Conservation (phyloP, 176 grass and related monocot species). For the Alloteropsis semialata region DNA sequence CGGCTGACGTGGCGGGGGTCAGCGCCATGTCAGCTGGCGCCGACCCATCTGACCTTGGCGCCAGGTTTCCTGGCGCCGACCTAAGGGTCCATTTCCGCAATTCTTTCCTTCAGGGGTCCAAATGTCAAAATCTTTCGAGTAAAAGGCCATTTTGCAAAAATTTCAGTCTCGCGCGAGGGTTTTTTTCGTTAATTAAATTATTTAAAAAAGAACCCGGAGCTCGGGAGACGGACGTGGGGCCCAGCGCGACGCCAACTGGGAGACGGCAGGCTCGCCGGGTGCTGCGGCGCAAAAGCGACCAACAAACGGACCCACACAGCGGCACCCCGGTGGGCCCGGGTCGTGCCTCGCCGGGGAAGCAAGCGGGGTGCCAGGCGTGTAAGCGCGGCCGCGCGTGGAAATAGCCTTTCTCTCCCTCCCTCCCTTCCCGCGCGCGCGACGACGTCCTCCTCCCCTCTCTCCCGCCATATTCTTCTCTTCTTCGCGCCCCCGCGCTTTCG, state of each 20-base stretch:
- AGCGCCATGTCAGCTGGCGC: too few species aligned
- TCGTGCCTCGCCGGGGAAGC: neutral
- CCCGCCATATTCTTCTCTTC: neutral
- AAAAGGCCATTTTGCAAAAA: too few species aligned
- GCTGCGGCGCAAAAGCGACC: constrained; percentile 14
- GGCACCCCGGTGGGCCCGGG: neutral
- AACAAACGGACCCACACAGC: neutral
- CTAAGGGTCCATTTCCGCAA: too few species aligned
- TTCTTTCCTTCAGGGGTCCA: too few species aligned
- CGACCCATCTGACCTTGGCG: too few species aligned
- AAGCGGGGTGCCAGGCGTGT: constrained; percentile 18
- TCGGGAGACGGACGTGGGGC: neutral
- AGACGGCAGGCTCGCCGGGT: neutral
- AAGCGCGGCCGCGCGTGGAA: neutral
- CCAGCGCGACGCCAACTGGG: constrained; percentile 26
- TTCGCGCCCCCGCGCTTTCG: neutral
- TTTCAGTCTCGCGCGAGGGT: neutral
- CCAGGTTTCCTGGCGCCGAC: too few species aligned
- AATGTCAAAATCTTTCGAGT: too few species aligned
- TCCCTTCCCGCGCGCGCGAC: neutral
- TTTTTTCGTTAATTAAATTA: too few species aligned
- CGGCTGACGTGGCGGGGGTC: too few species aligned
- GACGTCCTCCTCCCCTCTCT: neutral
- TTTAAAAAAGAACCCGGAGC: neutral
- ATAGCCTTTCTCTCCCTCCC: neutral